Evolutionary conservation across 192 early-diverging fungal genomes (phyloP).

Genomic region (Backusella australiensis): DNA sequence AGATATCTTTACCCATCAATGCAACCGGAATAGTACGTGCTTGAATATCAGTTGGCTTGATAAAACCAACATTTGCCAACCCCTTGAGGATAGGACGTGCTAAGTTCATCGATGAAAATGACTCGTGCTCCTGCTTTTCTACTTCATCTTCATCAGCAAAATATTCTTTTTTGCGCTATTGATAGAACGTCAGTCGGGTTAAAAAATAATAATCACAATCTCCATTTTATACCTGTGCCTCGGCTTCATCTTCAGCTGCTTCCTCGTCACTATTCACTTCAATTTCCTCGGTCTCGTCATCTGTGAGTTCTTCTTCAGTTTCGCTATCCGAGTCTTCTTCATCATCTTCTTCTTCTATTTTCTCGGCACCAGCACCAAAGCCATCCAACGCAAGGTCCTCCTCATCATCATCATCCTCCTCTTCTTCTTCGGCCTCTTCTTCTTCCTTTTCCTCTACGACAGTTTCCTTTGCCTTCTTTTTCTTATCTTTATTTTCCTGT

Average conservation of each 20-base stretch:
- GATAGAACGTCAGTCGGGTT: not conserved
- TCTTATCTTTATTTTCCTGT: constrained; percentile 17
- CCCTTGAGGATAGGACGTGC: constrained; percentile 96
- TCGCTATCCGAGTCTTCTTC: constrained; percentile 46
- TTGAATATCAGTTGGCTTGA: constrained; percentile 95
- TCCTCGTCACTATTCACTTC: constrained; percentile 40
- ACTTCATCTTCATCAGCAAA: constrained; percentile 52
- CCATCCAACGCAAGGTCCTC: constrained; percentile 34
- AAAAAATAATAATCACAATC: not conserved
- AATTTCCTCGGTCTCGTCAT: constrained; percentile 35
- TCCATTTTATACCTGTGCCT: constrained; percentile 21
- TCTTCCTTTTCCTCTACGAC: constrained; percentile 37
- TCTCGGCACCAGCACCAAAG: constrained; percentile 27
- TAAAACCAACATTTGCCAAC: constrained; percentile 83
- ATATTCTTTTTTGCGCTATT: constrained; percentile 59
- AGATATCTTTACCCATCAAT: constrained; percentile 95
- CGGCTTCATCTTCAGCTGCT: constrained; percentile 32
- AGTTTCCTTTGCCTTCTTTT: constrained; percentile 29
- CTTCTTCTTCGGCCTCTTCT: constrained; percentile 23
- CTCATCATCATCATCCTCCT: constrained; percentile 25
- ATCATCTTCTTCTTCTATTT: constrained; percentile 40
- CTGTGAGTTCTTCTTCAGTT: constrained; percentile 48
- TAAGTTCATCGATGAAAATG: constrained; percentile 89
- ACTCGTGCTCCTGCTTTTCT: constrained; percentile 55
- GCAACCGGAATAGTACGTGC: constrained; percentile 88